Conservation (phyloP, 352 stramenopile species). For the Blastocystis sp. region DNA sequence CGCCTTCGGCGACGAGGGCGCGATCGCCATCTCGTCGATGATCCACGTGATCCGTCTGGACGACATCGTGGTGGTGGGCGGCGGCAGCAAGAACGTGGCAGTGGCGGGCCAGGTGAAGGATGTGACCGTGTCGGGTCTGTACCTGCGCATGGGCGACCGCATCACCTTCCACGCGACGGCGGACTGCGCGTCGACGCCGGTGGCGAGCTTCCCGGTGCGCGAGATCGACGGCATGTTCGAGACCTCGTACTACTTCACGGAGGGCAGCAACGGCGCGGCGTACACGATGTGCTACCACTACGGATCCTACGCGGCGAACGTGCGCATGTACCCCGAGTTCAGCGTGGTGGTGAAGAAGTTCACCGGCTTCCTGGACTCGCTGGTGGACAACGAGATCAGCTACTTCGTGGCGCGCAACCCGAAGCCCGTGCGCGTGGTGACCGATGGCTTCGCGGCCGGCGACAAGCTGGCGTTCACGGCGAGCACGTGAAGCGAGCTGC, state of each 20-base stretch:
- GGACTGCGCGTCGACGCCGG: slow-evolving; percentile 25
- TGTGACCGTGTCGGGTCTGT: neutral
- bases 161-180: slow-evolving; percentile 28
- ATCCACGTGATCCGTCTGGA: slow-evolving; percentile 21
- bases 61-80: neutral
- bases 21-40: slow-evolving; percentile 5
- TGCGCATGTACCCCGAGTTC: slow-evolving; percentile 10
- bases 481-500: neutral
- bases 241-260: slow-evolving; percentile 29
- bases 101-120: slow-evolving; percentile 35
- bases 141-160: slow-evolving; percentile 23
- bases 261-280: slow-evolving; percentile 38
- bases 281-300: slow-evolving; percentile 69
- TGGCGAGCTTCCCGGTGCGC: slow-evolving; percentile 51
- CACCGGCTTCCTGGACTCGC: slow-evolving; percentile 47
- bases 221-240: neutral
- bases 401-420: slow-evolving; percentile 61
- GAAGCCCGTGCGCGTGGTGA: slow-evolving; percentile 33
- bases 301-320: slow-evolving; percentile 11
- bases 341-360: slow-evolving; percentile 62
- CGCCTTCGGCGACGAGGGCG: slow-evolving; percentile 25
- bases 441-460: slow-evolving; percentile 46
- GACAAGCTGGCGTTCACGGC: slow-evolving; percentile 22
- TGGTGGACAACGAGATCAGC: slow-evolving; percentile 21
- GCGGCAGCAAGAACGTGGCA: slow-evolving; percentile 2